Evolutionary conservation across 2,329 filamentous ascomycete genomes (phyloP), one percentile per base, ranked within the genome.

Genomic region (Colletotrichum higginsianum): DNA sequence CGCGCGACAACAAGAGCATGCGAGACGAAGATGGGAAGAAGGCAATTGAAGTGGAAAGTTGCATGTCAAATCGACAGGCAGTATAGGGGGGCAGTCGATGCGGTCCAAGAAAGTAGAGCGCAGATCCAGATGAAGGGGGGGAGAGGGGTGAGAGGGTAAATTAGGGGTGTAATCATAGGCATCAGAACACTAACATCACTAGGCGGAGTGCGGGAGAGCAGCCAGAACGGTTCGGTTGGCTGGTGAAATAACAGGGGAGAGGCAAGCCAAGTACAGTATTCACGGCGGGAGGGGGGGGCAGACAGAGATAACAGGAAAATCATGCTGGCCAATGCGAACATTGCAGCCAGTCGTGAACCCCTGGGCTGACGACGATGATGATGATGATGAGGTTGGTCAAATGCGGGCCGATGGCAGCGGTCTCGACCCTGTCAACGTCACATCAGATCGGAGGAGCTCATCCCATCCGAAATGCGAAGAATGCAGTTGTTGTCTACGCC

Each of bases 31-130:
- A 49, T 62, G 46, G 46, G 11, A 53, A 58, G 23, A 8, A 11
- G 12, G 4, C 13, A 35, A 55, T 16, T 16, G 52, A 44, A 23
- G 55, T 50, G 40, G 66, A 56, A 56, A 64, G 30, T 23, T 72
- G 60, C 13, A 47, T 42, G 38, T 69, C 60, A 68, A 69, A 38
- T 49, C 26, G 64, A 69, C 66, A 64, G 69, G 58, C 60, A 64
- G 61, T 52, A 69, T 63, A 53, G 46, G 64, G 53, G 53, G 60
- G 68, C 35, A 38, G 52, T 55, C 44, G 23, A 63, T 46, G 53
- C 38, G 53, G 47, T 68, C 53, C 58, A 64, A 66, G 55, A 57
- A 69, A 69, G 53, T 30, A 64, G 44, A 60, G 46, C 13, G 69
- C 46, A 64, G 65, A 72, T 72, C 69, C 21, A 30, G 47, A n/a